These are phyloP conservation scores for Pseudogymnoascus pannorum DNA, from an alignment of 2,329 filamentous ascomycete genomes.

Conservation along the genomic window DNA sequence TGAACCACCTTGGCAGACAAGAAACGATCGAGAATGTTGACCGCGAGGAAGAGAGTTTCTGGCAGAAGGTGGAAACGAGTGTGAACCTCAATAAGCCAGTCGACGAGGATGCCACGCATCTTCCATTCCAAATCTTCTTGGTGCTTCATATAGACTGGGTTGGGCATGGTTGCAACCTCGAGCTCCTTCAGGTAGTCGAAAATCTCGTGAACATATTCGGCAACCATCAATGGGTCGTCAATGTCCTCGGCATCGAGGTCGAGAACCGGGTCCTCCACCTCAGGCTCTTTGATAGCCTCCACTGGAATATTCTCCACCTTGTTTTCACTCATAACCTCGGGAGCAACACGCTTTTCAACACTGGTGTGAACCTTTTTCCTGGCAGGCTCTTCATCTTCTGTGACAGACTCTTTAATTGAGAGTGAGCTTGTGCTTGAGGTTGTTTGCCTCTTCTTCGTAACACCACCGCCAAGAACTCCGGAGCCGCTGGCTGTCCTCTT, in stretches of 20 bases:
- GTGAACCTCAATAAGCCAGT: slow-evolving; percentile 98
- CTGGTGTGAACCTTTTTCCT: slow-evolving; percentile 55
- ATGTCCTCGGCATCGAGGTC: slow-evolving; percentile 80
- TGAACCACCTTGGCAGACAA: slow-evolving; percentile 92
- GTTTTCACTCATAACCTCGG: slow-evolving; percentile 32
- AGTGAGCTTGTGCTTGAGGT: slow-evolving; percentile 42
- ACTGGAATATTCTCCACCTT: slow-evolving; percentile 25
- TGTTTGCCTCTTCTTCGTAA: slow-evolving; percentile 62
- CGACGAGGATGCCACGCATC: slow-evolving; percentile 92
- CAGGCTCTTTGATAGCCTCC: slow-evolving; percentile 20
- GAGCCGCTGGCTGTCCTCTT: slow-evolving; percentile 71
- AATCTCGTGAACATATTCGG: slow-evolving; percentile 94
- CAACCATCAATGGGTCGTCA: slow-evolving; percentile 94
- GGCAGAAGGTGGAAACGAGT: slow-evolving; percentile 92
- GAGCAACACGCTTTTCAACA: slow-evolving; percentile 39
- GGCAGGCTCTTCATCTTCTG: slow-evolving; percentile 60
- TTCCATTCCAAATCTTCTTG: slow-evolving; percentile 97
- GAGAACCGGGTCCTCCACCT: slow-evolving; percentile 38
- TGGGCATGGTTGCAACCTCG: slow-evolving; percentile 73
- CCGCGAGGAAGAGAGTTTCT: slow-evolving; percentile 90
- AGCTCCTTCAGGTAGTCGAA: slow-evolving; percentile 91
- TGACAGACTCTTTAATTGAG: slow-evolving; percentile 52
- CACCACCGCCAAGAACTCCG: slow-evolving; percentile 52
- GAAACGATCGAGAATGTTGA: slow-evolving; percentile 98
- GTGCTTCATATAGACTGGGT: slow-evolving; percentile 89